phyloP scores from a whole-genome alignment of 495 filamentous ascomycete genomes.

The Talaromyces borbonicus region DNA sequence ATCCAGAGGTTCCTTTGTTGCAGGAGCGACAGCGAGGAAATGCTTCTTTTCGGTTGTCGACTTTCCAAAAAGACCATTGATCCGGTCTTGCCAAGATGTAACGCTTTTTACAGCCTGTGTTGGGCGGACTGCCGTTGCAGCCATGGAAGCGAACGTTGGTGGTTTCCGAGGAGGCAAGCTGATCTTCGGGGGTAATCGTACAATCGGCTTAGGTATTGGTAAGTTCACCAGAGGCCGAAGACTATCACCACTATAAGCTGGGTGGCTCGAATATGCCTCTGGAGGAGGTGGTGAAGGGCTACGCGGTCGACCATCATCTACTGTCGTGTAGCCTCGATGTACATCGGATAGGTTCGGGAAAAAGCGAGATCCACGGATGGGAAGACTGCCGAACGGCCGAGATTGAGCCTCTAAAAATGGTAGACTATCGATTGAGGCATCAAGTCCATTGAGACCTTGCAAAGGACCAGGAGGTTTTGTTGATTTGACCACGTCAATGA shows the following conservation, averaged over 20 bases:
- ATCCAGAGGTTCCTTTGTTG: slow-evolving; percentile 53
- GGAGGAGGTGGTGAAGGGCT: slow-evolving; percentile 63
- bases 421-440: slow-evolving; percentile 26
- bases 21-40: slow-evolving; percentile 44
- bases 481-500: slow-evolving; percentile 25
- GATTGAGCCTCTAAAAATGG: slow-evolving; percentile 26
- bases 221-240: slow-evolving; percentile 58
- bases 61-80: slow-evolving; percentile 64
- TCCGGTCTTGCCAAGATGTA: slow-evolving; percentile 63
- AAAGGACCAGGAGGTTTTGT: slow-evolving; percentile 20
- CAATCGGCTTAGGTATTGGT: slow-evolving; percentile 56
- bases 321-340: slow-evolving; percentile 26
- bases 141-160: slow-evolving; percentile 47
- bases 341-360: slow-evolving; percentile 48
- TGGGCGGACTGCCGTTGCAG: slow-evolving; percentile 31
- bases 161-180: slow-evolving; percentile 33
- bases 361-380: slow-evolving; percentile 53
- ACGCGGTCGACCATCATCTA: slow-evolving; percentile 22
- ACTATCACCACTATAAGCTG: slow-evolving; percentile 57
- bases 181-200: slow-evolving; percentile 56
- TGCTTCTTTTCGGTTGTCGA: slow-evolving; percentile 40
- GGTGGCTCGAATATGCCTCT: slow-evolving; percentile 54
- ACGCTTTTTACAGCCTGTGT: slow-evolving; percentile 8
- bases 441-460: slow-evolving; percentile 24
- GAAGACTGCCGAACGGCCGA: slow-evolving; percentile 28